Evolutionary conservation across 2,329 filamentous ascomycete species (phyloP).

Genomic region (Podosphaera leucotricha): DNA sequence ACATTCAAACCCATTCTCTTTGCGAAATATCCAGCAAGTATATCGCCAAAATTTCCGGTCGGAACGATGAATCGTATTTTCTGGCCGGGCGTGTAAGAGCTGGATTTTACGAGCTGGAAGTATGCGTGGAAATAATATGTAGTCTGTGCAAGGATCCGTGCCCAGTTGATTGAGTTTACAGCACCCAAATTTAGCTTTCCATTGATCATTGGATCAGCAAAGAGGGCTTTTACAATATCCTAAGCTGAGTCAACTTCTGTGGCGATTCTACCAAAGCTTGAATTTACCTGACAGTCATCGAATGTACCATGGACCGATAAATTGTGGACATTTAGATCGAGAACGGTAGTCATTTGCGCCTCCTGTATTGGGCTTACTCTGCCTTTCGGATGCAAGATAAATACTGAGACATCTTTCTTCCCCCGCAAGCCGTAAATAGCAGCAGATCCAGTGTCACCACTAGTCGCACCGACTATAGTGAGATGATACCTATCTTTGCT

Average conservation of each 20-base stretch:
- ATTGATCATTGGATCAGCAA: constrained; percentile 70
- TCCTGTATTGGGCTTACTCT: constrained; percentile 83
- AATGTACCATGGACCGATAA: constrained; percentile 76
- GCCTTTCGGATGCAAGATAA: constrained; percentile 83
- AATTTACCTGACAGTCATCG: constrained; percentile 66
- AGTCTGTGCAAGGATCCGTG: constrained; percentile 85
- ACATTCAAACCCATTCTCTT: constrained; percentile 70
- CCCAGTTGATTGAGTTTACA: constrained; percentile 94
- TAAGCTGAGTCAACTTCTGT: constrained; percentile 14
- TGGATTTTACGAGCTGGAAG: constrained; percentile 47
- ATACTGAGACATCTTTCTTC: constrained; percentile 92
- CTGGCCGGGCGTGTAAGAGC: constrained; percentile 37
- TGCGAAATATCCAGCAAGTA: constrained; percentile 83
- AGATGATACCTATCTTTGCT: constrained; percentile 45
- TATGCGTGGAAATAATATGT: constrained; percentile 95
- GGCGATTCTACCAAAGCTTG: not conserved
- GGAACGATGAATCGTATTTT: constrained; percentile 72
- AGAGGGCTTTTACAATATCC: constrained; percentile 86
- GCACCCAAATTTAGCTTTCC: constrained; percentile 62
- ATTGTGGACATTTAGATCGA: constrained; percentile 83
- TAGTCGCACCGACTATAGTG: constrained; percentile 69
- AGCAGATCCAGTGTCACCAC: constrained; percentile 75
- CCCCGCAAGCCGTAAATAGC: constrained; percentile 87
- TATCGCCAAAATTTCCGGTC: constrained; percentile 91
- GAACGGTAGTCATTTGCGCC: constrained; percentile 86